Base-by-base conservation (phyloP, 75 land plant species). In the Larix kaempferi region DNA sequence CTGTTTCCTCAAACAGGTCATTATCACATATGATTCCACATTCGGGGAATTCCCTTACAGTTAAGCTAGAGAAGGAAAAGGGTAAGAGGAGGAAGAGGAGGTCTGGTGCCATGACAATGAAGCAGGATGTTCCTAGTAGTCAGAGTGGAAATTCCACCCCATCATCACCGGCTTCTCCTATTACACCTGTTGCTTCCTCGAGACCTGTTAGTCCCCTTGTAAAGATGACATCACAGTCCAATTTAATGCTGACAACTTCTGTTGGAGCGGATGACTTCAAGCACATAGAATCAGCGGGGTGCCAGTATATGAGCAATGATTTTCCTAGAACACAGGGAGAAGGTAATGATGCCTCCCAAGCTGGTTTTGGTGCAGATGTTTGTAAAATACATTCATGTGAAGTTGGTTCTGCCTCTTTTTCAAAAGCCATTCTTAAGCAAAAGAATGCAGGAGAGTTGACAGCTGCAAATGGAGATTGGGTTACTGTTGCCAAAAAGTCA, bases 71-170 rank as follows among this genome's bases (percentile, higher is more conserved):
- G 17, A 80, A 75, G 58, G 91, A 87, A 17, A 89, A 80, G 79
- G 80, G 82, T 10, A 82, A 41, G 44, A 71, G 82, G 56, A 82
- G 87, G 65, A 81, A 78, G 83, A 61, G 81, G 80, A 74, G 82
- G 76, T 76, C 83, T 52, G 58, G 57, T 6, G 81, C 74, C 22
- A 22, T 83, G 59, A 39, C 86, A 3, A 80, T 77, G 67, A 80
- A 86, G 16, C 59, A 84, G 76, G 92, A 91, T 44, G 84, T 80
- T 60, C 82, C 86, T 16, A 84, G 90, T 83, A 88, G 92, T 80
- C 90, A 88, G 55, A 91, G 92, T 76, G 85, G 85, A 29, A 80
- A 84, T 55, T 84, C 85, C 8, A 80, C 78, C 5, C 85, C 85
- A 22, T 80, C 85, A 56, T 84, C 66, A 25, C 84, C 77, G 15